Evolutionary conservation across 2,329 filamentous ascomycete genomes (phyloP).

Genomic region (Phaeomoniella chlamydospora): DNA sequence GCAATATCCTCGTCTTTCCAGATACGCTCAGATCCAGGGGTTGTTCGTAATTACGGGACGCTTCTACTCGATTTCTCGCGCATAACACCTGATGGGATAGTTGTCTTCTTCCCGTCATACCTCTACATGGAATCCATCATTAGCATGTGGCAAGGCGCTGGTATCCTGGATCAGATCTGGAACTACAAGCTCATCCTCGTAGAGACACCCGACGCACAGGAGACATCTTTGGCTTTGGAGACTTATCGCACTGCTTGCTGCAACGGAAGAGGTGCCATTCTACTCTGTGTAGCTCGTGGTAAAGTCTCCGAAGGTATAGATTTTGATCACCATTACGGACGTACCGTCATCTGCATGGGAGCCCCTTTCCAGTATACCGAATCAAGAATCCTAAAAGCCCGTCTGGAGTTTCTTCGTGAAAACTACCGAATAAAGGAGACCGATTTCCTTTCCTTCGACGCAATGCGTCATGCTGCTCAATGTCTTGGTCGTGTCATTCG

Average conservation of each 20-base stretch:
- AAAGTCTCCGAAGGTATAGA: conserved; percentile 98
- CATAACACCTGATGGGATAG: conserved; percentile 89
- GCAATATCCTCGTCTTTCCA: conserved; percentile 88
- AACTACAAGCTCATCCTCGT: conserved; percentile 98
- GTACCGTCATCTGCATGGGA: conserved; percentile 89
- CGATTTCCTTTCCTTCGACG: conserved; percentile 95
- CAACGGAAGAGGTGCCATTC: conserved; percentile 84
- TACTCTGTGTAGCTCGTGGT: conserved; percentile 88
- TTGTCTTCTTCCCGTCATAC: conserved; percentile 99
- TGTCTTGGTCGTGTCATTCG: conserved; percentile 87
- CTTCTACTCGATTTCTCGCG: conserved; percentile 89
- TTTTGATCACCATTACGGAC: conserved; percentile 97
- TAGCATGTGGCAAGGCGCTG: conserved; percentile 98
- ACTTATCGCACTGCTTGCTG: conserved; percentile 96
- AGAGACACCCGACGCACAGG: conserved; percentile 92
- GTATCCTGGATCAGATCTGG: conserved; percentile 93
- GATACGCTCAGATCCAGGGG: conserved; percentile 85
- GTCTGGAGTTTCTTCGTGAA: conserved; percentile 89
- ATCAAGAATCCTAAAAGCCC: conserved; percentile 87
- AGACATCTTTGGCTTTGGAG: conserved; percentile 87
- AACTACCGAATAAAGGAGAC: conserved; percentile 95
- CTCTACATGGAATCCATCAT: conserved; percentile 99
- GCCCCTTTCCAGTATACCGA: conserved; percentile 99
- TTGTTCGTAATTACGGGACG: conserved; percentile 94
- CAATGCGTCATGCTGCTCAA: conserved; percentile 97